Percentiles rank a stretch among this genome's conserved stretches.
phyloP scores from a whole-genome alignment of 805 yeast species.

The Saitoella complicata region DNA sequence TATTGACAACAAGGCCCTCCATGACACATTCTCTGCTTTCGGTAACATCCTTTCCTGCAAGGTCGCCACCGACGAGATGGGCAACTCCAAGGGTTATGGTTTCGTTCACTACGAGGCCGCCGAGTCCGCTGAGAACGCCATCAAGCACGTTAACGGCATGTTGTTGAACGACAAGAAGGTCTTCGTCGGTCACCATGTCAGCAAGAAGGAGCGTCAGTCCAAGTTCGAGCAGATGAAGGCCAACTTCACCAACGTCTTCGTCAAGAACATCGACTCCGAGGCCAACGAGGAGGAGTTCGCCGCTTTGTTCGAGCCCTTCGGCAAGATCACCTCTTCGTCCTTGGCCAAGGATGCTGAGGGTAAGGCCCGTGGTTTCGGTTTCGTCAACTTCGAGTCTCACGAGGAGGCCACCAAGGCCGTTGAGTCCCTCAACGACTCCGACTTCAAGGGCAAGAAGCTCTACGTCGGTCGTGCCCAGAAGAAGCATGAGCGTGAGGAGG shows the following conservation, averaged over 20 bases:
- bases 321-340: conserved; percentile 68
- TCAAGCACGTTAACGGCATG: conserved; percentile 97
- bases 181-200: conserved; percentile 83
- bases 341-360: conserved; percentile 71
- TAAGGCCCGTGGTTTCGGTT: conserved; percentile 90
- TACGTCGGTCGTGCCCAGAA: conserved; percentile 98
- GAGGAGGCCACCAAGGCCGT: conserved; percentile 82
- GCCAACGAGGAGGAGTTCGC: conserved; percentile 37
- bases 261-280: conserved; percentile 70
- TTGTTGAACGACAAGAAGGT: conserved; percentile 90
- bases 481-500: conserved; percentile 94
- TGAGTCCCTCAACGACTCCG: conserved; percentile 76
- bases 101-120: conserved; percentile 91
- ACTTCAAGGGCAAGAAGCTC: conserved; percentile 67
- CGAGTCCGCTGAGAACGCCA: conserved; percentile 86
- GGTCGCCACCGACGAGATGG: conserved; percentile 87
- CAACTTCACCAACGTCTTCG: conserved; percentile 89
- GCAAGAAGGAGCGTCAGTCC: conserved; percentile 86
- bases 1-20: conserved; percentile 96
- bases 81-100: conserved; percentile 89
- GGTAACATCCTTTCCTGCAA: conserved; percentile 93
- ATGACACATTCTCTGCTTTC: conserved; percentile 93
- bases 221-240: conserved; percentile 80
- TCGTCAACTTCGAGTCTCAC: conserved; percentile 79
- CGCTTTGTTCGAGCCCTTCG: conserved; percentile 55